Percentiles rank a stretch among this genome's conserved stretches.
Conservation (phyloP, 1,139 yeast species). For the Pneumocystis carinii region DNA sequence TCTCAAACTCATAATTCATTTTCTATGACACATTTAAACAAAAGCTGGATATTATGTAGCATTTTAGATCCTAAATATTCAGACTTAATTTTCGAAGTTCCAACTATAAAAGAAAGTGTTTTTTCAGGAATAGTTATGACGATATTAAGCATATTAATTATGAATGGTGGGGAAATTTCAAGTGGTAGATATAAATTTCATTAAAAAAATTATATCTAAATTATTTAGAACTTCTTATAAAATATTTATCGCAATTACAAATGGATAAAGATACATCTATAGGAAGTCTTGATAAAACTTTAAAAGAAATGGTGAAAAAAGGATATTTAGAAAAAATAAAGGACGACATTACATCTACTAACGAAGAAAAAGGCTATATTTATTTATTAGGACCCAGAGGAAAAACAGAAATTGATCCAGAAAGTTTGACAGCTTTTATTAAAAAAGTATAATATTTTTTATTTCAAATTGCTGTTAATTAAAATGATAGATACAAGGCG, state of each 20-base stretch:
- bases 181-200: constrained; percentile 8
- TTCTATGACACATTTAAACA: not conserved
- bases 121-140: constrained; percentile 10
- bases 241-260: not conserved
- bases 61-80: constrained; percentile 8
- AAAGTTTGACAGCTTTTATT: not conserved
- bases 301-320: constrained; percentile 12
- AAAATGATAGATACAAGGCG: not conserved
- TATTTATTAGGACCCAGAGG: constrained; percentile 7
- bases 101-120: constrained; percentile 4
- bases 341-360: constrained; percentile 11
- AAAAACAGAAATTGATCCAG: constrained; percentile 4
- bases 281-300: constrained; percentile 12
- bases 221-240: constrained; percentile 1
- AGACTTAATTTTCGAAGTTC: constrained; percentile 3
- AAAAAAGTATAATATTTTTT: not conserved
- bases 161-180: constrained; percentile 11
- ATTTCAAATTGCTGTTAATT: not conserved
- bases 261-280: constrained; percentile 3
- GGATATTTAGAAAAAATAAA: constrained; percentile 14
- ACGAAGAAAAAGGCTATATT: not conserved
- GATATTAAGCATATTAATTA: constrained; percentile 10
- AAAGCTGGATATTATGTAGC: constrained; percentile 12
- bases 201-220: constrained; percentile 9
- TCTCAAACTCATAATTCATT: constrained; percentile 2